Percentiles rank a stretch among this genome's conserved stretches.
Evolutionary conservation across 2,329 filamentous ascomycete genomes (phyloP).

Genomic region (Leptographium galeiforme): DNA sequence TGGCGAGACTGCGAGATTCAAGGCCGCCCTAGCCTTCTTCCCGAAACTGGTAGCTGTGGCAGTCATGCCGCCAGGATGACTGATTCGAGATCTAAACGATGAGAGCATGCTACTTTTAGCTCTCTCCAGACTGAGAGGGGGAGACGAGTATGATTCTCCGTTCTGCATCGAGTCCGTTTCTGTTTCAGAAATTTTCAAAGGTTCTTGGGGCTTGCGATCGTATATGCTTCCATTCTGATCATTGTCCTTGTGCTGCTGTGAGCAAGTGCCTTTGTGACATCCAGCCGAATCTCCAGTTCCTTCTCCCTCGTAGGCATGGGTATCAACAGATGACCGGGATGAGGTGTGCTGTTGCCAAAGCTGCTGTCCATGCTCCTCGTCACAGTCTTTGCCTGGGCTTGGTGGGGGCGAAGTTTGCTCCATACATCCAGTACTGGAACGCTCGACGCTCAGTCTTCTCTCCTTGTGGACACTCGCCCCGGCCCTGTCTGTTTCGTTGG

Average conservation of each 20-base stretch:
- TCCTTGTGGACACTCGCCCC: slow-evolving; percentile 14
- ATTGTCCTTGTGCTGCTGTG: no score
- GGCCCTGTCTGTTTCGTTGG: neutral
- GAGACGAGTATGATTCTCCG: neutral
- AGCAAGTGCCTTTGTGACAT: no score
- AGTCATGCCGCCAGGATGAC: slow-evolving; percentile 4
- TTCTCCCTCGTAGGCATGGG: no score
- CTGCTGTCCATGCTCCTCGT: neutral
- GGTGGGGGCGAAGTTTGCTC: slow-evolving; percentile 11
- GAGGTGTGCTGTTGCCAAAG: no score
- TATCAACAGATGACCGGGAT: no score
- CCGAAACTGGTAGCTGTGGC: slow-evolving; percentile 5
- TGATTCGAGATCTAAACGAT: slow-evolving; percentile 10
- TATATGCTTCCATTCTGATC: no score
- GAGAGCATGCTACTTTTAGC: slow-evolving; percentile 7
- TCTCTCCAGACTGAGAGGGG: neutral
- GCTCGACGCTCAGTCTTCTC: slow-evolving; percentile 16
- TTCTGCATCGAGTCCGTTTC: neutral
- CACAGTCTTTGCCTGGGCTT: neutral
- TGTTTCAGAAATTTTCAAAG: neutral
- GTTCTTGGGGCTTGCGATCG: neutral
- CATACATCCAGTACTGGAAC: slow-evolving; percentile 14
- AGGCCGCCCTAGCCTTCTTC: slow-evolving; percentile 6
- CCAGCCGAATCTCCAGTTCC: no score
- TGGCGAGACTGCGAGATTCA: neutral